A percentile compares a stretch with the other conserved stretches of the same genome.
Conservation (phyloP, 2,329 filamentous ascomycete species). For the Lachnellula willkommii region DNA sequence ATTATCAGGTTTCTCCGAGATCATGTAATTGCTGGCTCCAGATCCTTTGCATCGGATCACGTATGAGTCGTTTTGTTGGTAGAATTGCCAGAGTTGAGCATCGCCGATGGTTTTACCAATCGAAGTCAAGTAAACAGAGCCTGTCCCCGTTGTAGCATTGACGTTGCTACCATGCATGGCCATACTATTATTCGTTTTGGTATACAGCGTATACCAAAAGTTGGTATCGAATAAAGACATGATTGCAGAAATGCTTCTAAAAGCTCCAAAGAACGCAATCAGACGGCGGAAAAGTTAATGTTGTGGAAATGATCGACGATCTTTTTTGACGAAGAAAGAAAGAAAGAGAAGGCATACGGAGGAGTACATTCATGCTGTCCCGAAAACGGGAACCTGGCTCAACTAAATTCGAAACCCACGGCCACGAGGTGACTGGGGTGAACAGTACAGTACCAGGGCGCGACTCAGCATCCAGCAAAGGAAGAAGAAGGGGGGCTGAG, state of each 20-base stretch:
- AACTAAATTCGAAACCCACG: no score
- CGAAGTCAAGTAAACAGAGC: neutral
- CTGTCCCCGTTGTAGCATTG: neutral
- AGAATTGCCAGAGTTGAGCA: neutral
- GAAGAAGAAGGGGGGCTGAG: no score
- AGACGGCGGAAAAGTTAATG: no score
- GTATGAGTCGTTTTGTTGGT: neutral
- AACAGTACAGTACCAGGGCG: no score
- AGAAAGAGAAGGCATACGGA: no score
- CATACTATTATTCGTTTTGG: neutral
- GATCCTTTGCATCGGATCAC: neutral
- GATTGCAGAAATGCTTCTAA: neutral
- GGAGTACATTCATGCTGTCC: no score
- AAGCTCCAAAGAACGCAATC: no score
- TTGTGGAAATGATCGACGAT: no score
- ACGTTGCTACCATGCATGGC: neutral
- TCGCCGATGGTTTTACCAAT: neutral
- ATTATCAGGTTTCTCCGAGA: neutral
- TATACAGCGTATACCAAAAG: neutral
- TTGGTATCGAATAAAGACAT: neutral
- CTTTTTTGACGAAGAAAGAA: no score
- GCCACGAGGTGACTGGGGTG: no score
- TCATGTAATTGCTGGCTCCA: neutral
- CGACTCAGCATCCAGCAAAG: no score
- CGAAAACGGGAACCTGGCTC: no score